phyloP scores from a whole-genome alignment of 257 asterid species.

The Jasminum sambac region DNA sequence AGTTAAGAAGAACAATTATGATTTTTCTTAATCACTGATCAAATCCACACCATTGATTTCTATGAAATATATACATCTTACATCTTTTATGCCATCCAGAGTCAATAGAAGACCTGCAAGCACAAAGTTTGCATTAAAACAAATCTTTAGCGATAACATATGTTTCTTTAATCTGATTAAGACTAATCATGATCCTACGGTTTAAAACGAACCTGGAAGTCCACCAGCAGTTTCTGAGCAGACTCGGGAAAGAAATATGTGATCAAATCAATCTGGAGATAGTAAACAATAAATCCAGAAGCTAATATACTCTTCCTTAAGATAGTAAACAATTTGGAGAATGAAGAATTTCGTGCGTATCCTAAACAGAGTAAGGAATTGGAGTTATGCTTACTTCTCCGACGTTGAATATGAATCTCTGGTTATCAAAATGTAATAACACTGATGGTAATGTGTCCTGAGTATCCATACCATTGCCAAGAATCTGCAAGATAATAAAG shows the following conservation, averaged over 20 bases:
- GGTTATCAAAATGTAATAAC: too few species aligned
- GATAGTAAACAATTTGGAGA: too few species aligned
- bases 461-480: too few species aligned
- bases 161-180: constrained; percentile 1
- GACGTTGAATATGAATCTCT: too few species aligned
- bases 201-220: constrained; percentile 68
- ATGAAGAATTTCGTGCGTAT: too few species aligned
- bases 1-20: constrained; percentile 7
- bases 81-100: constrained; percentile 88
- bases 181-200: neutral
- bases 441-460: too few species aligned
- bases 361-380: too few species aligned
- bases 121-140: constrained; percentile 19
- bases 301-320: too few species aligned
- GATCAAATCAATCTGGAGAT: constrained; percentile 96
- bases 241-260: constrained; percentile 90
- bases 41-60: neutral
- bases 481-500: too few species aligned
- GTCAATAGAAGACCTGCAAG: constrained; percentile 85
- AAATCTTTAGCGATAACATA: constrained; percentile 5
- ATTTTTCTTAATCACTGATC: constrained; percentile 18
- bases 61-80: constrained; percentile 46
- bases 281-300: constrained; percentile 7
- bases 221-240: constrained; percentile 99
- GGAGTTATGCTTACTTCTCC: too few species aligned